These are phyloP conservation scores for Cryptococcus amylolentus DNA, from an alignment of 1,284 basidiomycete species.

Conservation along the genomic window DNA sequence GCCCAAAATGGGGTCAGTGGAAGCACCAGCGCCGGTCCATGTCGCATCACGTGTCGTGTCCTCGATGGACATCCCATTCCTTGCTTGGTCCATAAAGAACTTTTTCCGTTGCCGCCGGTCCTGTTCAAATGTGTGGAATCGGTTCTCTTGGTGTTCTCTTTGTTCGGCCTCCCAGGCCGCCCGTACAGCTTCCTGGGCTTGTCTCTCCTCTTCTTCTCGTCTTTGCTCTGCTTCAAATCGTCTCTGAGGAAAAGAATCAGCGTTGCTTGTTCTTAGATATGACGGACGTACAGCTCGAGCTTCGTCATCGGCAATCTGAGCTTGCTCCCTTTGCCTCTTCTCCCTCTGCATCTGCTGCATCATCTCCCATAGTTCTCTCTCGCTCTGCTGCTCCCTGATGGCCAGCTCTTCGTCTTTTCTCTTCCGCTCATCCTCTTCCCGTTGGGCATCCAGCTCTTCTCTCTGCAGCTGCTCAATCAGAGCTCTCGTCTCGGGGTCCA, in stretches of 20 bases:
- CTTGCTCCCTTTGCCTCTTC: conserved; percentile 14
- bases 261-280: neutral
- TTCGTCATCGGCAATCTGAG: conserved; percentile 29
- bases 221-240: conserved; percentile 27
- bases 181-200: conserved; percentile 12
- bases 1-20: conserved; percentile 2
- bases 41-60: conserved; percentile 10
- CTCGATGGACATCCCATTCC: conserved; percentile 11
- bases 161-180: conserved; percentile 21
- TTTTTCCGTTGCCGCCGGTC: conserved; percentile 29
- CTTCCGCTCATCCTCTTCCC: conserved; percentile 20
- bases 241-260: conserved; percentile 20
- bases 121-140: conserved; percentile 23
- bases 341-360: conserved; percentile 28
- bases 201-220: conserved; percentile 20
- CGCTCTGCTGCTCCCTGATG: conserved; percentile 42
- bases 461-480: conserved; percentile 33
- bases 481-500: conserved; percentile 31
- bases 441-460: conserved; percentile 34
- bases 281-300: conserved; percentile 26
- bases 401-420: conserved; percentile 40
- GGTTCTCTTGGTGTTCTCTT: conserved; percentile 9
- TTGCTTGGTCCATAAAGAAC: conserved; percentile 20
- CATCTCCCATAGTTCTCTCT: conserved; percentile 42
- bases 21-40: neutral